These are phyloP conservation scores for Aspergillus versicolor DNA, from an alignment of 2,329 filamentous ascomycete species.

Conservation along the genomic window DNA sequence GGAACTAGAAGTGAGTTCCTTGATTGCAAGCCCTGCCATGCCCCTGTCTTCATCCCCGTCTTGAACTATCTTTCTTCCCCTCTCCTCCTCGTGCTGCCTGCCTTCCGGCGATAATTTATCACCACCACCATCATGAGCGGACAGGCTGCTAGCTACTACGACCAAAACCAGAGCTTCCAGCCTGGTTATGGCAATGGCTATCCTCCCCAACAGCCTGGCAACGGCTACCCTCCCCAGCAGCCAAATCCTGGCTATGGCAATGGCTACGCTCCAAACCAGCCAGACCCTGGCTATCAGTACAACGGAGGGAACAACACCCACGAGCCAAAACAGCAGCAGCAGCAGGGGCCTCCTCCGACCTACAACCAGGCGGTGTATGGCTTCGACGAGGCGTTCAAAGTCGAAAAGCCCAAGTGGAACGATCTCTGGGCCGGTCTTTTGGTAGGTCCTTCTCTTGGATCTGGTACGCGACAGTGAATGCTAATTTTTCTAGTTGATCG, in stretches of 20 bases:
- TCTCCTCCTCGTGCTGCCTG: neutral
- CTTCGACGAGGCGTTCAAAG: slow-evolving; percentile 80
- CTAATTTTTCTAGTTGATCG: slow-evolving; percentile 56
- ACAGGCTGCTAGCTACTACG: slow-evolving; percentile 39
- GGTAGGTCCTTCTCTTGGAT: slow-evolving; percentile 46
- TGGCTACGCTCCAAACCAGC: slow-evolving; percentile 16
- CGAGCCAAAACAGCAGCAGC: slow-evolving; percentile 24
- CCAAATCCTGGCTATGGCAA: slow-evolving; percentile 16
- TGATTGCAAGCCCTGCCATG: neutral
- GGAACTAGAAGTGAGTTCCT: neutral
- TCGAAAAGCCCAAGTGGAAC: slow-evolving; percentile 83
- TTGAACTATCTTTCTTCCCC: neutral
- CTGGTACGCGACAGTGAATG: neutral
- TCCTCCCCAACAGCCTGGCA: slow-evolving; percentile 11
- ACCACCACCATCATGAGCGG: slow-evolving; percentile 32
- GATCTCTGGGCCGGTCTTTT: slow-evolving; percentile 86
- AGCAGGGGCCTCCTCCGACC: slow-evolving; percentile 28
- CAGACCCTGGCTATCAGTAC: slow-evolving; percentile 18
- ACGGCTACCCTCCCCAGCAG: slow-evolving; percentile 15
- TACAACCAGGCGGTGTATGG: slow-evolving; percentile 38
- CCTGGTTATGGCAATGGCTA: slow-evolving; percentile 12
- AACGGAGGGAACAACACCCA: slow-evolving; percentile 8
- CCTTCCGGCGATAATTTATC: neutral
- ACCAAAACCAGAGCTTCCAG: slow-evolving; percentile 27
- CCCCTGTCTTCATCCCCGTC: neutral